Evolutionary conservation across 495 filamentous ascomycete species (phyloP).

Genomic region (Penicillium crystallinum): DNA sequence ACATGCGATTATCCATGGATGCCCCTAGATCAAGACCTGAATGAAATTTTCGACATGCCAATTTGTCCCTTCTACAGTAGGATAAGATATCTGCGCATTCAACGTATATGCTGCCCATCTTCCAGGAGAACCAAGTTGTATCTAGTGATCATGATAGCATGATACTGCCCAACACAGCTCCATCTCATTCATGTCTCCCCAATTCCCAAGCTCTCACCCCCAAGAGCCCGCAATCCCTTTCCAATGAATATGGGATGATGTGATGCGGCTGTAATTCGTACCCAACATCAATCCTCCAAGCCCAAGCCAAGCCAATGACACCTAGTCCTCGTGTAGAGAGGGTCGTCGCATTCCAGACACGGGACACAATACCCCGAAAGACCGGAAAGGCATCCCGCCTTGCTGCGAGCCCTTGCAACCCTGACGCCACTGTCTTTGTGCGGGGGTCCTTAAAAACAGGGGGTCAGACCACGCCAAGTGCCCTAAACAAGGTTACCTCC

Average conservation of each 20-base stretch:
- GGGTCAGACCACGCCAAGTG: neutral
- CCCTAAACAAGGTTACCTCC: neutral
- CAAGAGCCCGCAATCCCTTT: neutral
- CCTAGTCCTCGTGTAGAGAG: no score
- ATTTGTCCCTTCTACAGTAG: neutral
- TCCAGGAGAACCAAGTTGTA: neutral
- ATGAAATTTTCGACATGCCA: constrained; percentile 2
- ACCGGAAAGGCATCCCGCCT: constrained; percentile 2
- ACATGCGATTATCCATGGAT: constrained; percentile 4
- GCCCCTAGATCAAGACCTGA: constrained; percentile 16
- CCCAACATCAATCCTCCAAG: no score
- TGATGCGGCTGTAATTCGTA: neutral
- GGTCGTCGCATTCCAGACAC: neutral
- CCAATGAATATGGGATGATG: neutral
- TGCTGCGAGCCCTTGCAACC: neutral
- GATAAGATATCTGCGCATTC: neutral
- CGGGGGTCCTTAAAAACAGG: no score
- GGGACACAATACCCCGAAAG: neutral
- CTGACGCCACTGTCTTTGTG: constrained; percentile 8
- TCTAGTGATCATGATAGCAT: neutral
- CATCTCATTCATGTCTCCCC: neutral
- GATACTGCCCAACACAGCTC: neutral
- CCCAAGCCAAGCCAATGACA: no score
- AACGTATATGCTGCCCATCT: neutral
- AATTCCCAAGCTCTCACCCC: neutral